These are phyloP conservation scores for Ascochyta pisi DNA, from an alignment of 2,329 filamentous ascomycete species.

Conservation along the genomic window DNA sequence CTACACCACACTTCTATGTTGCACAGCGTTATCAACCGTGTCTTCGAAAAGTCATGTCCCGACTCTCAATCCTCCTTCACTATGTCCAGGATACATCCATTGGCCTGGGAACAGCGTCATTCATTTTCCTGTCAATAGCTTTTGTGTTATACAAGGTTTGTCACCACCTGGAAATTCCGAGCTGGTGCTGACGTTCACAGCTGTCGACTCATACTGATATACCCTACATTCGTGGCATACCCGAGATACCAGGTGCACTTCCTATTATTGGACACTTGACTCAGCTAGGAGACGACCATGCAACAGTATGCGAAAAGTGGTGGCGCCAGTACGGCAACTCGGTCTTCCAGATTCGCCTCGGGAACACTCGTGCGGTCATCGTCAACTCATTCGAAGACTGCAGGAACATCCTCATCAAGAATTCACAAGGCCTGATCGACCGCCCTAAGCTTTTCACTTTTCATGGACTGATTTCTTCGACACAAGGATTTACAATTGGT, in stretches of 20 bases:
- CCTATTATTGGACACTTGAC: slow-evolving; percentile 61
- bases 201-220: slow-evolving; percentile 53
- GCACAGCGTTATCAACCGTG: no score
- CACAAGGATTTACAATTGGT: slow-evolving; percentile 63
- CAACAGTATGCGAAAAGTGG: slow-evolving; percentile 59
- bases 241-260: slow-evolving; percentile 59
- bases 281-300: slow-evolving; percentile 61
- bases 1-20: background rate
- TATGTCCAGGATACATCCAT: background rate
- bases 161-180: background rate
- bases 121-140: background rate
- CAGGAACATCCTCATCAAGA: slow-evolving; percentile 57
- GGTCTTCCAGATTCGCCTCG: slow-evolving; percentile 61
- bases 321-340: slow-evolving; percentile 57
- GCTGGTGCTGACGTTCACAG: background rate
- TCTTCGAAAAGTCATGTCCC: background rate
- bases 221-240: slow-evolving; percentile 57
- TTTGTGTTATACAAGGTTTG: background rate
- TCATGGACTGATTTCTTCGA: slow-evolving; percentile 58
- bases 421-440: slow-evolving; percentile 60
- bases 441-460: slow-evolving; percentile 61
- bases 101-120: background rate
- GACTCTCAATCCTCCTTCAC: background rate
- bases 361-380: slow-evolving; percentile 61
- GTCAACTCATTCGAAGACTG: slow-evolving; percentile 62